Evolutionary conservation across 1,284 basidiomycete genomes (phyloP), one percentile per base, ranked within the genome.

Genomic region (Athelia sp.): DNA sequence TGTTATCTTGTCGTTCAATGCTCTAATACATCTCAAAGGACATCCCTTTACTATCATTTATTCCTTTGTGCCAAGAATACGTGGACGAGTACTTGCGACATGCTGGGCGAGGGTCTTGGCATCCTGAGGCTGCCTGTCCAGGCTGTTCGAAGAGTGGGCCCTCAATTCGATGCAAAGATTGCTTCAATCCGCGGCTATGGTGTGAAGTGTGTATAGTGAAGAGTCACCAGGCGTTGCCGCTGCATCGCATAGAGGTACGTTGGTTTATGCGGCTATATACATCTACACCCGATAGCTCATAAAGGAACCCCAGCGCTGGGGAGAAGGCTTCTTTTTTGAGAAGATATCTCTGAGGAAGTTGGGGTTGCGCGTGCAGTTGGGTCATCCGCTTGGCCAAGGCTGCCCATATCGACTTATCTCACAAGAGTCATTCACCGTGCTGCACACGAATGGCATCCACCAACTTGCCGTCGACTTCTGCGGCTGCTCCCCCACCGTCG

Each of bases 361-460:
- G 18, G 43, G 43, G 10, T 22, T 44, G 14, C 18, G 43, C 10
- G 43, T 44, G 6, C 43, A 44, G 43, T 21, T 44, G 14, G 43
- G 43, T 6, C 43, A 44, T n/a, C 15, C 21, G 4, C 9, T 11
- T 26, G 43, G 43, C 23, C 18, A 22, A n/a, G 15, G 18, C 10
- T 44, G 43, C 22, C 36, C 36, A n/a, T 22, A 8, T 15, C 4
- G 15, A 17, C 8, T 18, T 4, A 9, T n/a, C 4, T 18, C 4
- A 18, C 38, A 19, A 18, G 23, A 42, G 18, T 11, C 21, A 3
- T 48, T 48, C 38, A 43, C 24, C 24, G 36, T 48, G 34, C 9
- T 48, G 15, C 35, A 48, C 36, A 43, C 35, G 18, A 48, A 48
- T 23, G 47, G 47, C 19, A 29, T 42, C 14, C 47, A 48, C 32